Conservation (phyloP, 1,139 yeast species). For the Trichomonascaceae sp. region DNA sequence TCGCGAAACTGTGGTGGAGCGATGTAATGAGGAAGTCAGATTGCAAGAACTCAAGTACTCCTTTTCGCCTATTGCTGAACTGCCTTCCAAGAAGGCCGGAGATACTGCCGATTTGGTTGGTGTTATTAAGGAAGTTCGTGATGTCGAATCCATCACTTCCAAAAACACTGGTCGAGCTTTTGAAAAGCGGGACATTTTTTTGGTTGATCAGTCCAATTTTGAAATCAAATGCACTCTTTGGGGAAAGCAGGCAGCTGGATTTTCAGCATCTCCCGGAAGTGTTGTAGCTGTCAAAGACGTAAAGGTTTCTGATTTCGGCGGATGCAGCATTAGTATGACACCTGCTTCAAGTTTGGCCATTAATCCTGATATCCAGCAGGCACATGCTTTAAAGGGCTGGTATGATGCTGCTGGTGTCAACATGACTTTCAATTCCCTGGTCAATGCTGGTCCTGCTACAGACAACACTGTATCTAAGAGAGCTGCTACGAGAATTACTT, state of each 20-base stretch:
- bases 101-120: slow-evolving; percentile 72
- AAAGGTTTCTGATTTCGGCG: slow-evolving; percentile 83
- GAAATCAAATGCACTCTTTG: slow-evolving; percentile 80
- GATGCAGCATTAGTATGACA: slow-evolving; percentile 75
- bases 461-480: slow-evolving; percentile 30
- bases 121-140: slow-evolving; percentile 69
- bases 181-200: slow-evolving; percentile 79
- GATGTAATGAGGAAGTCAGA: slow-evolving; percentile 50
- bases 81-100: slow-evolving; percentile 64
- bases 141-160: slow-evolving; percentile 78
- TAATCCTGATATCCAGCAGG: slow-evolving; percentile 86
- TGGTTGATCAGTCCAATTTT: slow-evolving; percentile 80
- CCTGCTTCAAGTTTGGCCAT: slow-evolving; percentile 69
- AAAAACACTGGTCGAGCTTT: slow-evolving; percentile 84
- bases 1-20: slow-evolving; percentile 69
- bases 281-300: slow-evolving; percentile 92
- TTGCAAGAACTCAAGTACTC: slow-evolving; percentile 78
- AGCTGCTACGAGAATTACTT: slow-evolving; percentile 43
- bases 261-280: slow-evolving; percentile 63
- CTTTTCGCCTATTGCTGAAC: slow-evolving; percentile 62
- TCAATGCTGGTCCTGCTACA: slow-evolving; percentile 24
- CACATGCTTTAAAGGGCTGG: slow-evolving; percentile 90
- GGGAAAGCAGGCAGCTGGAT: slow-evolving; percentile 82
- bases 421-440: slow-evolving; percentile 46
- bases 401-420: slow-evolving; percentile 75